Base-by-base conservation (phyloP, 192 early-diverging fungal species). In the Coemansia sp. region DNA sequence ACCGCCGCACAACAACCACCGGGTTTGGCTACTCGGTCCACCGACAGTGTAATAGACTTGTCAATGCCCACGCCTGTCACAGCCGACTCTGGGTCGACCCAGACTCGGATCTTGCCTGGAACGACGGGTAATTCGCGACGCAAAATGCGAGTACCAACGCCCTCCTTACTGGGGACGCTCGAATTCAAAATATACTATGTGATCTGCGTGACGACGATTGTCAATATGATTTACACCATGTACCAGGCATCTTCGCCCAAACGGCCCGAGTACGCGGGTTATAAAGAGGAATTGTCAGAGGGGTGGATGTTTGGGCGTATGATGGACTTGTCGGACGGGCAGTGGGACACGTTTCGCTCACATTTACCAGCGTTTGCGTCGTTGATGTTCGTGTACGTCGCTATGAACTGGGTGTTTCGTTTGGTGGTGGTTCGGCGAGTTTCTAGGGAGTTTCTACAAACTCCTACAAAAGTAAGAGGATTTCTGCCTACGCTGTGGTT, bases 151-250 rank as follows among this genome's bases (percentile, higher is more conserved):
- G 72, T 44, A 33, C 86, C 88, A 2, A 72, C 77, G 33, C 80
- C 87, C 8, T 88, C 91, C 16, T 82, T 87, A 8, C 86, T 90
- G 82, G 72, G 84, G 16, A 93, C 90, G 5, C 43, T 67, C 31
- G 94, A 95, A 78, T 94, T 95, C 81, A 90, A 91, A 73, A 40
- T 88, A 27, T 93, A 95, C 75, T 93, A 92, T 68, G 43, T 89
- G 38, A 57, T 85, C 24, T 89, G 93, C 57, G 43, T 76, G 22
- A 68, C 86, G 2, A 79, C 80, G 1, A 72, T 95, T 11, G 78
- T 90, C 3, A 86, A 85, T 63, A 92, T 93, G 93, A 81, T 89
- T 34, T 86, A 89, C 61, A 86, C 88, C 0, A 86, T 85, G 67
- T 86, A 86, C 64, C 68, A 78, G 68, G 77, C 86, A 31, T 82